Evolutionary conservation across 2,329 filamentous ascomycete species (phyloP).

Genomic region (Aureobasidium vineae): DNA sequence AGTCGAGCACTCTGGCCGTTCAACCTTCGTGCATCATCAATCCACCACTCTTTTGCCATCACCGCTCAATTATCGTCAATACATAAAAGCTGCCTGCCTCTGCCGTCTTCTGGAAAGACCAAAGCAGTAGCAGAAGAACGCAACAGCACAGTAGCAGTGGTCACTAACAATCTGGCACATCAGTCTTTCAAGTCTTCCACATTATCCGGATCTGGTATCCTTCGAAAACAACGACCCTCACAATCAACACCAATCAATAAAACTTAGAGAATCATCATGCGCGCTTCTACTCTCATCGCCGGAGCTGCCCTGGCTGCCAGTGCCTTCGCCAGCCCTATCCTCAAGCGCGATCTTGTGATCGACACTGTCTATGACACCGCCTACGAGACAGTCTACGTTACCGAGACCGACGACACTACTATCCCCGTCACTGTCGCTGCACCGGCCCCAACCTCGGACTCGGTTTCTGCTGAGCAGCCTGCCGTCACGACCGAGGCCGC

Average conservation of each 20-base stretch:
- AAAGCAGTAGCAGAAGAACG: slow-evolving; percentile 26
- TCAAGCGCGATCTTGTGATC: slow-evolving; percentile 34
- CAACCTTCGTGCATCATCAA: slow-evolving; percentile 8
- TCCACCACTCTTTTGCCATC: slow-evolving; percentile 14
- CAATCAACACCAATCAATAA: slow-evolving; percentile 30
- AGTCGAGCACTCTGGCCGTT: slow-evolving; percentile 24
- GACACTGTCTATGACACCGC: slow-evolving; percentile 35
- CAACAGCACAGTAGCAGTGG: slow-evolving; percentile 27
- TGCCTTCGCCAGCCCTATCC: slow-evolving; percentile 39
- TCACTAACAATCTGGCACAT: slow-evolving; percentile 27
- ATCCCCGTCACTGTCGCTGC: slow-evolving; percentile 28
- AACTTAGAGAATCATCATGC: slow-evolving; percentile 36
- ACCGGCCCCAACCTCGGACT: slow-evolving; percentile 23
- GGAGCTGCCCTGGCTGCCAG: slow-evolving; percentile 39
- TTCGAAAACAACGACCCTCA: slow-evolving; percentile 28
- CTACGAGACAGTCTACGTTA: slow-evolving; percentile 39
- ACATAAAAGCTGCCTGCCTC: slow-evolving; percentile 27
- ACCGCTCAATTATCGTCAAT: slow-evolving; percentile 5
- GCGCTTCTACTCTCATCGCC: slow-evolving; percentile 37
- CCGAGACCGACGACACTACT: slow-evolving; percentile 36
- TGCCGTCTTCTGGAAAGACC: slow-evolving; percentile 20
- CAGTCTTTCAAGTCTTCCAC: slow-evolving; percentile 25
- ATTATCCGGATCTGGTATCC: slow-evolving; percentile 31
- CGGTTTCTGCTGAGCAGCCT: slow-evolving; percentile 15
- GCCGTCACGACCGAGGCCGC: slow-evolving; percentile 18